A percentile compares a stretch with the other conserved stretches of the same genome.
Evolutionary conservation across 257 asterid species (phyloP).

Genomic region (Salvia rosmarinus): DNA sequence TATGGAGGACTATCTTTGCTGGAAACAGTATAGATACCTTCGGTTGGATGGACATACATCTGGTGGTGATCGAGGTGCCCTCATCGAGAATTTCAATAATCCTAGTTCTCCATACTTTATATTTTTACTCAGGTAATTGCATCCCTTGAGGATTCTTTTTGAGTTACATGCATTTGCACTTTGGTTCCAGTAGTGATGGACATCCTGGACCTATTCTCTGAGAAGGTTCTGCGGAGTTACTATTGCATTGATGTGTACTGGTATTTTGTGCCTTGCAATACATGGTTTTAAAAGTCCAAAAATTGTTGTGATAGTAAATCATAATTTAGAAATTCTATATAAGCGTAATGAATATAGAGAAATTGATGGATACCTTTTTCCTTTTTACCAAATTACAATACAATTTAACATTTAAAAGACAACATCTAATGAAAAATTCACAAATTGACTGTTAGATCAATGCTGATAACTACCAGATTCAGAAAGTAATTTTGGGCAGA

Average conservation of each 20-base stretch:
- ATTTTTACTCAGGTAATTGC: constrained; percentile 88
- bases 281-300: neutral
- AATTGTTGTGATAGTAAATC: neutral
- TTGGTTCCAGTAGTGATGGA: constrained; percentile 26
- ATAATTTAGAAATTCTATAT: neutral
- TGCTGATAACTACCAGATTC: neutral
- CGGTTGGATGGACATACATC: constrained; percentile 99
- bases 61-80: constrained; percentile 97
- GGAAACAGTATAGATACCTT: constrained; percentile 91
- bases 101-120: constrained; percentile 91
- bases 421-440: neutral
- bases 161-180: constrained; percentile 23
- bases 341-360: neutral
- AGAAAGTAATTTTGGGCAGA: neutral
- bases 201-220: constrained; percentile 13
- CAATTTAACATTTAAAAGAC: neutral
- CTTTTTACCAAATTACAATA: neutral
- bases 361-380: neutral
- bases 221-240: constrained; percentile 8
- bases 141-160: constrained; percentile 16
- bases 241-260: constrained; percentile 8
- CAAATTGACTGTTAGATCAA: neutral
- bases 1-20: constrained; percentile 96
- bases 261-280: neutral
- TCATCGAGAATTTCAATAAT: constrained; percentile 80